Conservation (phyloP, 2,329 filamentous ascomycete species). For the Calonectria hongkongensis region DNA sequence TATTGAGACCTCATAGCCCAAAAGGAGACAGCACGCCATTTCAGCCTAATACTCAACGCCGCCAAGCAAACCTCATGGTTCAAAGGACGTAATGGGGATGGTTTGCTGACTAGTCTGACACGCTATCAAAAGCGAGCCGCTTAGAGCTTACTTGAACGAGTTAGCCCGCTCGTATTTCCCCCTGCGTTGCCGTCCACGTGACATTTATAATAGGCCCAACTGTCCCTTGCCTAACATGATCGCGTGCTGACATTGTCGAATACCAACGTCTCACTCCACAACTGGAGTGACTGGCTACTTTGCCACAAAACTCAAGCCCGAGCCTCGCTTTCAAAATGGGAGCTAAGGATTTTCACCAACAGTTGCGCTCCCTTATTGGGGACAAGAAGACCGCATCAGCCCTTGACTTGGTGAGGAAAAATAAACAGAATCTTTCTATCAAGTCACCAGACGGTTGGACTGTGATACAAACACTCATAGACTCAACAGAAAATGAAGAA, state of each 20-base stretch:
- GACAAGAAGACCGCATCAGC: not conserved
- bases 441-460: not conserved
- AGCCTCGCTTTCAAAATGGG: not conserved
- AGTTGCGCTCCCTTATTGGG: conserved; percentile 3
- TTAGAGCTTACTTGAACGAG: not conserved
- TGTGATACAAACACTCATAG: conserved; percentile 8
- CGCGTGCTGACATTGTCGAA: not conserved
- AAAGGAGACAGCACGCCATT: too few species aligned
- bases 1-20: too few species aligned
- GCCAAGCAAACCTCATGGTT: not conserved
- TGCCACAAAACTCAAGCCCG: not conserved
- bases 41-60: not conserved
- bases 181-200: conserved; percentile 3
- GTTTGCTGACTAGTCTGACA: not conserved
- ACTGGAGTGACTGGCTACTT: too few species aligned
- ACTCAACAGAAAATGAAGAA: not conserved
- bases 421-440: not conserved
- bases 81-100: not conserved
- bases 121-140: not conserved
- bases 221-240: not conserved
- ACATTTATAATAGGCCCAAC: not conserved
- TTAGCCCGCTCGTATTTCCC: not conserved
- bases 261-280: not conserved
- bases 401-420: conserved; percentile 13
- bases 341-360: not conserved